These are phyloP conservation scores for Talaromyces sp. DNA, from an alignment of 2,329 filamentous ascomycete species.

Conservation along the genomic window DNA sequence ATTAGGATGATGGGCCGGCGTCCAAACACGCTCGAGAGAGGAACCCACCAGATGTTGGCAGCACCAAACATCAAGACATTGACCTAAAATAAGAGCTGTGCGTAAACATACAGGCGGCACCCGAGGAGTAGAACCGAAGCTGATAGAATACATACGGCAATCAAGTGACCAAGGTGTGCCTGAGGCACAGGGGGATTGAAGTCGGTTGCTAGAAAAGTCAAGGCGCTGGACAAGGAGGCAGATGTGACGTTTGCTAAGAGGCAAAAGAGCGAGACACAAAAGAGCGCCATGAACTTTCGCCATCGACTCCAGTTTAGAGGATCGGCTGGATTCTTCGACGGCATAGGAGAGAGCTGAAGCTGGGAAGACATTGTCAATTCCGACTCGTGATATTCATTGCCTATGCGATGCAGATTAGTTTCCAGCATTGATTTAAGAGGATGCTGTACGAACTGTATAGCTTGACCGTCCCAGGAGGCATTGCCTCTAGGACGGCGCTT, in stretches of 20 bases:
- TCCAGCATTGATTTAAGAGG: background rate
- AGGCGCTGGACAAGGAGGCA: background rate
- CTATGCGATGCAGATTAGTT: background rate
- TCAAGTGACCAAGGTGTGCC: background rate
- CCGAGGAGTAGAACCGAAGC: background rate
- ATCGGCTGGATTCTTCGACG: background rate
- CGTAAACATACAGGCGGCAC: background rate
- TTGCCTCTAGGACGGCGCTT: background rate
- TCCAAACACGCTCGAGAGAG: background rate
- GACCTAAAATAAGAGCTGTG: background rate
- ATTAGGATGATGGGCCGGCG: background rate
- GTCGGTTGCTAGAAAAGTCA: background rate
- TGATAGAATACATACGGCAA: background rate
- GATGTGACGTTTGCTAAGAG: background rate
- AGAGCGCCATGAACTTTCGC: background rate
- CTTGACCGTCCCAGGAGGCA: background rate
- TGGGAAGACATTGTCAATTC: background rate
- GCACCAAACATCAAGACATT: background rate
- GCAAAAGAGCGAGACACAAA: background rate
- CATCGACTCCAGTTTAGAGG: background rate
- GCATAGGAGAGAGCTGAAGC: background rate
- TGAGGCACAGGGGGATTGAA: background rate
- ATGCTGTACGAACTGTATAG: background rate
- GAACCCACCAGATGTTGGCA: background rate
- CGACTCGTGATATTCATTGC: background rate